phyloP scores from a whole-genome alignment of 2,329 filamentous ascomycete species.

The Acrocalymma vagum region DNA sequence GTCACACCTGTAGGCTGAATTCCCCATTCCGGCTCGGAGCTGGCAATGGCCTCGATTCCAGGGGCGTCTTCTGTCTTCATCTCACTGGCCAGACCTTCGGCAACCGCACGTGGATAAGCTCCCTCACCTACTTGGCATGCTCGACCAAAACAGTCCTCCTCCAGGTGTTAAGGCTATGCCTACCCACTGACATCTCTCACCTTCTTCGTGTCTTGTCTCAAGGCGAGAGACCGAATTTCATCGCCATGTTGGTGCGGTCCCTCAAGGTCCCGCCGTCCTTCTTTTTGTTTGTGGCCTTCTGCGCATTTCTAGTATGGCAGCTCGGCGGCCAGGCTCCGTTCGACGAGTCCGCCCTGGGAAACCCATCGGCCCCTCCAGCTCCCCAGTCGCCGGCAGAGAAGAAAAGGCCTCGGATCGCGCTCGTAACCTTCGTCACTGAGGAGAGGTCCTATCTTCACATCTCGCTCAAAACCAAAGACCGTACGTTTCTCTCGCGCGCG shows the following conservation, averaged over 20 bases:
- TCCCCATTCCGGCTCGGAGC: too few species aligned
- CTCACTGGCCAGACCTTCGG: slow-evolving; percentile 15
- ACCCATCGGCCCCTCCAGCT: slow-evolving; percentile 14
- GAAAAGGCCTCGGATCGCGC: slow-evolving; percentile 36
- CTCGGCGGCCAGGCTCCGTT: slow-evolving; percentile 31
- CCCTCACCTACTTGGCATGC: slow-evolving; percentile 29
- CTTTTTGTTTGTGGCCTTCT: slow-evolving; percentile 34
- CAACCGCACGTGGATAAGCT: too few species aligned
- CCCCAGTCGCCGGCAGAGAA: slow-evolving; percentile 11
- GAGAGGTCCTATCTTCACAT: slow-evolving; percentile 46
- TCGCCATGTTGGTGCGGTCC: slow-evolving; percentile 38
- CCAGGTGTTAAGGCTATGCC: background rate
- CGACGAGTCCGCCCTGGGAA: slow-evolving; percentile 16
- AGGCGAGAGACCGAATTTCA: background rate
- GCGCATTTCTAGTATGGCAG: slow-evolving; percentile 41
- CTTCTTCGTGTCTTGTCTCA: background rate
- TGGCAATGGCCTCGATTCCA: too few species aligned
- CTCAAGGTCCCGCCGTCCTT: slow-evolving; percentile 31
- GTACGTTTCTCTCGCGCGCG: slow-evolving; percentile 24
- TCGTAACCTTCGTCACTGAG: slow-evolving; percentile 48
- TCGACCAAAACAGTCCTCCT: too few species aligned
- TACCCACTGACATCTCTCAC: background rate
- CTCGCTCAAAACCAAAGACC: slow-evolving; percentile 48
- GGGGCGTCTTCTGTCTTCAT: too few species aligned
- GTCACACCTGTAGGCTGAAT: too few species aligned